Evolutionary conservation across 2,329 filamentous ascomycete species (phyloP).

Genomic region (Xylariomycetidae sp.): DNA sequence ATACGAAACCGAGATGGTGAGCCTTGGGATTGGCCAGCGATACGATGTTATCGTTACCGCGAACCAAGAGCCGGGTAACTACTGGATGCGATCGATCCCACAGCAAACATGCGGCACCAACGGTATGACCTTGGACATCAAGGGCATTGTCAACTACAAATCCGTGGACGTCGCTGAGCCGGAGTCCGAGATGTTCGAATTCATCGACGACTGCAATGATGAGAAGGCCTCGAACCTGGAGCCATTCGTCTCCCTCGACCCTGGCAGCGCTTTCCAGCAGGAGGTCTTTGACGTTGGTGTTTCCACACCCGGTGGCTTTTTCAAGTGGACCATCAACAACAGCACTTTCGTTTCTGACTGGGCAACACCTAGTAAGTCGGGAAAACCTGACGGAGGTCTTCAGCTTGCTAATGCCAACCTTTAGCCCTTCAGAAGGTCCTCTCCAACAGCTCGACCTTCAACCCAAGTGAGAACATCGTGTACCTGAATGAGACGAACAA

Average conservation of each 20-base stretch:
- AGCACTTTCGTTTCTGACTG: slow-evolving; percentile 43
- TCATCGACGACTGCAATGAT: slow-evolving; percentile 29
- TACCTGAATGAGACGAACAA: slow-evolving; percentile 21
- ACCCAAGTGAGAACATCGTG: slow-evolving; percentile 24
- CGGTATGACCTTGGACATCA: slow-evolving; percentile 36
- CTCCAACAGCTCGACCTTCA: slow-evolving; percentile 17
- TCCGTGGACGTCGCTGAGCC: slow-evolving; percentile 13
- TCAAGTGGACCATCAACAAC: slow-evolving; percentile 44
- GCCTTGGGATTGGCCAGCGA: slow-evolving; percentile 28
- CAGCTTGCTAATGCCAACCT: neutral
- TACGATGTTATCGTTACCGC: slow-evolving; percentile 43
- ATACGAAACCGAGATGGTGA: slow-evolving; percentile 40
- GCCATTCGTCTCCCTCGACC: slow-evolving; percentile 30
- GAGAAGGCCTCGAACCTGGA: slow-evolving; percentile 27
- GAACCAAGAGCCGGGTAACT: slow-evolving; percentile 30
- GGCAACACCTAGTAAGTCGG: slow-evolving; percentile 34
- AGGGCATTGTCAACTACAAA: slow-evolving; percentile 42
- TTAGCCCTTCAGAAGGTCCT: slow-evolving; percentile 23
- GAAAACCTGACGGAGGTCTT: neutral
- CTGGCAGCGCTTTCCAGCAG: slow-evolving; percentile 19
- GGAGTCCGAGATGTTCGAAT: slow-evolving; percentile 6
- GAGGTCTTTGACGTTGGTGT: slow-evolving; percentile 24
- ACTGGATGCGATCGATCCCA: slow-evolving; percentile 43
- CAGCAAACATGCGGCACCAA: slow-evolving; percentile 36
- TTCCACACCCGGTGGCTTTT: slow-evolving; percentile 26